Percentiles rank a stretch among this genome's conserved stretches.
These are phyloP conservation scores for Anastatica hierochuntica DNA, from an alignment of 345 rosid species.

Conservation along the genomic window DNA sequence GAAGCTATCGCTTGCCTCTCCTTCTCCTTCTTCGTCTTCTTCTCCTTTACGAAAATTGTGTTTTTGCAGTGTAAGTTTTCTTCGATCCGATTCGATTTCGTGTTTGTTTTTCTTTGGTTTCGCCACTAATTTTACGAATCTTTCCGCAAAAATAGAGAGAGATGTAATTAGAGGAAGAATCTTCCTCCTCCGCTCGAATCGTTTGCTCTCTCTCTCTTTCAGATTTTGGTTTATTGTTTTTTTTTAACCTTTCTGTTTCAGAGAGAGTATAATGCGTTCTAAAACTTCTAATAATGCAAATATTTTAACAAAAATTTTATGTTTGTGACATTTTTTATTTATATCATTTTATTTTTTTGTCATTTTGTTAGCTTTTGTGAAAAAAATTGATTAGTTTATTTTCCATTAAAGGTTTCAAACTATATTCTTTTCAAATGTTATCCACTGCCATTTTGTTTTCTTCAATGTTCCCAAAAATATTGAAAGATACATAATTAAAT, in stretches of 20 bases:
- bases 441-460: too few species aligned
- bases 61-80: conserved; percentile 20
- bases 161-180: conserved; percentile 15
- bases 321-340: background rate
- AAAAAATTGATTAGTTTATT: background rate
- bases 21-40: background rate
- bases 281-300: conserved; percentile 17
- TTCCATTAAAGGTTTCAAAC: background rate
- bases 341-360: conserved; percentile 1
- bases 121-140: conserved; percentile 13
- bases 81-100: too few species aligned
- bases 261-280: conserved; percentile 10
- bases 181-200: conserved; percentile 24
- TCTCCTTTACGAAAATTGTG: conserved; percentile 15
- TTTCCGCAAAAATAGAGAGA: conserved; percentile 20
- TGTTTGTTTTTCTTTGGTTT: background rate
- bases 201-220: background rate
- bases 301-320: background rate
- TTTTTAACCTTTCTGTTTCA: background rate
- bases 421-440: too few species aligned
- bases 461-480: too few species aligned
- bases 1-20: conserved; percentile 4
- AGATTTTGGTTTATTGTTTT: background rate
- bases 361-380: conserved; percentile 3
- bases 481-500: too few species aligned